Evolutionary conservation across 2,329 filamentous ascomycete species (phyloP).

Genomic region (Hawksworthiomyces lignivorus): DNA sequence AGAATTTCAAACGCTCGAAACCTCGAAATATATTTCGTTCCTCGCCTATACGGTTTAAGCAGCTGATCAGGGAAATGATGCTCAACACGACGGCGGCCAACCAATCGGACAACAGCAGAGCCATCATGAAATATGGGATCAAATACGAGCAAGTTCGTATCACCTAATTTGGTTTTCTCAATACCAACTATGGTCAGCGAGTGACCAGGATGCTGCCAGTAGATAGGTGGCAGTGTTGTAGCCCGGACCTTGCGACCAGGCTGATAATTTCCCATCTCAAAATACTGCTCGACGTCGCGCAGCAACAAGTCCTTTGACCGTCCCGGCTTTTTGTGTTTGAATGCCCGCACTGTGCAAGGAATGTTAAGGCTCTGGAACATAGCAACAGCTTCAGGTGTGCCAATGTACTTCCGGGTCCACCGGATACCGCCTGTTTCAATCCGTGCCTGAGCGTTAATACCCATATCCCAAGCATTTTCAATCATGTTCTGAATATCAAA

Average conservation of each 20-base stretch:
- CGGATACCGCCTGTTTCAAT: constrained; percentile 79
- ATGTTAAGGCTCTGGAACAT: constrained; percentile 65
- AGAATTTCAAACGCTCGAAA: constrained; percentile 75
- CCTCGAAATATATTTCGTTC: constrained; percentile 56
- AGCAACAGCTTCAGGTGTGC: constrained; percentile 81
- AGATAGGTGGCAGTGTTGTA: constrained; percentile 74
- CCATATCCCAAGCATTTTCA: constrained; percentile 79
- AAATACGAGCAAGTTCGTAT: constrained; percentile 70
- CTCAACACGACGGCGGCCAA: constrained; percentile 36
- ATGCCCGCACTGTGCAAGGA: constrained; percentile 56
- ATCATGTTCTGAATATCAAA: constrained; percentile 80
- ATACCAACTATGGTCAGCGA: constrained; percentile 86
- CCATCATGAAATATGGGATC: constrained; percentile 77
- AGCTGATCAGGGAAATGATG: constrained; percentile 42
- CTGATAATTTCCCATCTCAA: constrained; percentile 46
- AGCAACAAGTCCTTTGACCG: constrained; percentile 52
- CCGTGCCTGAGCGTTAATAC: constrained; percentile 67
- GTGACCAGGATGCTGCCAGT: constrained; percentile 83
- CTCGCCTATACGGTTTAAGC: constrained; percentile 68
- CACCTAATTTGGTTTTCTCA: constrained; percentile 59
- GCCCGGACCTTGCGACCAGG: constrained; percentile 54
- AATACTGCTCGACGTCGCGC: constrained; percentile 65
- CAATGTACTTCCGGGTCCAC: constrained; percentile 91
- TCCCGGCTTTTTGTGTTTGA: constrained; percentile 40
- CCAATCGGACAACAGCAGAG: constrained; percentile 51